phyloP scores from a whole-genome alignment of 2,329 filamentous ascomycete genomes.

The Nothopassalora personata region DNA sequence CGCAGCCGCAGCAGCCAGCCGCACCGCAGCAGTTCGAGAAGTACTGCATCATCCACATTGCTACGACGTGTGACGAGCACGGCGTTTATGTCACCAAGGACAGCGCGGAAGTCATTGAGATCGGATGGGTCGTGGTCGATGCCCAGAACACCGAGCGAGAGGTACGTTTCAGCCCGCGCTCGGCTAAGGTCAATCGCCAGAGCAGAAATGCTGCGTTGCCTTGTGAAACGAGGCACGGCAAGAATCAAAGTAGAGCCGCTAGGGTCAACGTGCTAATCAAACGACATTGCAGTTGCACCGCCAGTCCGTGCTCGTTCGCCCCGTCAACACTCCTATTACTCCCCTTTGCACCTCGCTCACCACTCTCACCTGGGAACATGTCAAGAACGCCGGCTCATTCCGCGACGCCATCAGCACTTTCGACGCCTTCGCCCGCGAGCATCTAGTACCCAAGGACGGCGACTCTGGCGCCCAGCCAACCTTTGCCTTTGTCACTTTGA shows the following conservation, averaged over 20 bases:
- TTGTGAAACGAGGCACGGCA: slow-evolving; percentile 23
- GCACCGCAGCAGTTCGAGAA: slow-evolving; percentile 59
- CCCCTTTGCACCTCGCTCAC: slow-evolving; percentile 97
- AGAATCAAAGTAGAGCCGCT: slow-evolving; percentile 11
- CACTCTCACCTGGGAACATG: slow-evolving; percentile 97
- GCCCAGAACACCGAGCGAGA: slow-evolving; percentile 31
- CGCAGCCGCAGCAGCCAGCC: slow-evolving; percentile 32
- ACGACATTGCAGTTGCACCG: slow-evolving; percentile 66
- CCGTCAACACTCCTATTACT: slow-evolving; percentile 97
- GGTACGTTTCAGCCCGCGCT: slow-evolving; percentile 23
- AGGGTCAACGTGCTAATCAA: slow-evolving; percentile 21
- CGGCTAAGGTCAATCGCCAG: slow-evolving; percentile 13
- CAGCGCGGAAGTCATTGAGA: slow-evolving; percentile 97
- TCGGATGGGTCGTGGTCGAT: slow-evolving; percentile 80
- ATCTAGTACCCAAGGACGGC: slow-evolving; percentile 81
- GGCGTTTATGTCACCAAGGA: slow-evolving; percentile 99
- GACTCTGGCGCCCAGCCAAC: slow-evolving; percentile 46
- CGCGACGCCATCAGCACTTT: slow-evolving; percentile 94
- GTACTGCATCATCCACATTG: slow-evolving; percentile 97
- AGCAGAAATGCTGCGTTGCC: slow-evolving; percentile 10
- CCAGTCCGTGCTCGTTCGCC: slow-evolving; percentile 95
- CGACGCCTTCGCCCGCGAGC: slow-evolving; percentile 87
- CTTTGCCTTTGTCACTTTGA: slow-evolving; percentile 96
- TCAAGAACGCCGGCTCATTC: slow-evolving; percentile 94
- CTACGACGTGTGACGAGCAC: slow-evolving; percentile 97